Percentiles rank a stretch among this genome's conserved stretches.
phyloP scores from a whole-genome alignment of 2,329 filamentous ascomycete genomes.

The Talaromyces pinophilus region DNA sequence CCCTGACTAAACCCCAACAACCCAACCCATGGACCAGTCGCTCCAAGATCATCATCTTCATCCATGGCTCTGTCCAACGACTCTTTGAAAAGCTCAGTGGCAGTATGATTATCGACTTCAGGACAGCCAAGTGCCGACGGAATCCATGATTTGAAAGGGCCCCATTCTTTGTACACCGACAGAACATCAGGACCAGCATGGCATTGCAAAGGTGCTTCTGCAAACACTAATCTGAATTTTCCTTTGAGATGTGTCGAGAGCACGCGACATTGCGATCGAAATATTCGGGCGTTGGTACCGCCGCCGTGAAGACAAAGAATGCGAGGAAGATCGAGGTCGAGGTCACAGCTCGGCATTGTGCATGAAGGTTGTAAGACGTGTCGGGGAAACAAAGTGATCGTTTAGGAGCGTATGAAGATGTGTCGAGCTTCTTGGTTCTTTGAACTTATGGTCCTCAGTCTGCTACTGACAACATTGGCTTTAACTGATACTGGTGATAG shows the following conservation, averaged over 20 bases:
- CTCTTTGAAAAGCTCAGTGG: constrained; percentile 44
- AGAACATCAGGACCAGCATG: constrained; percentile 63
- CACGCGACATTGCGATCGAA: constrained; percentile 66
- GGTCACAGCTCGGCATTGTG: constrained; percentile 6
- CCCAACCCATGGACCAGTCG: constrained; percentile 60
- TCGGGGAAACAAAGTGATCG: neutral
- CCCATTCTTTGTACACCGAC: constrained; percentile 65
- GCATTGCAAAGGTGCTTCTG: constrained; percentile 67
- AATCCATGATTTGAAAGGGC: constrained; percentile 66
- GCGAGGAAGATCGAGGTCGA: constrained; percentile 51
- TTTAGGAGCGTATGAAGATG: neutral
- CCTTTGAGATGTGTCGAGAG: constrained; percentile 53
- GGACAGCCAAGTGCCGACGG: constrained; percentile 63
- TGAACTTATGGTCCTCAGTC: neutral
- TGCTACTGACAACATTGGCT: neutral
- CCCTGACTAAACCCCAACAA: constrained; percentile 70
- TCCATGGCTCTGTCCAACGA: constrained; percentile 44
- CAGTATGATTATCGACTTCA: constrained; percentile 51
- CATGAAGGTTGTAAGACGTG: neutral
- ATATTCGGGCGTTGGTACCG: constrained; percentile 70
- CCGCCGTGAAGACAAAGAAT: constrained; percentile 79
- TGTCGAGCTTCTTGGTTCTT: neutral
- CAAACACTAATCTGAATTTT: constrained; percentile 71
- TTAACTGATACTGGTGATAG: neutral
- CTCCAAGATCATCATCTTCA: constrained; percentile 51